Conservation (phyloP, 140 eudicot genomes). For the Oenanthe javanica region DNA sequence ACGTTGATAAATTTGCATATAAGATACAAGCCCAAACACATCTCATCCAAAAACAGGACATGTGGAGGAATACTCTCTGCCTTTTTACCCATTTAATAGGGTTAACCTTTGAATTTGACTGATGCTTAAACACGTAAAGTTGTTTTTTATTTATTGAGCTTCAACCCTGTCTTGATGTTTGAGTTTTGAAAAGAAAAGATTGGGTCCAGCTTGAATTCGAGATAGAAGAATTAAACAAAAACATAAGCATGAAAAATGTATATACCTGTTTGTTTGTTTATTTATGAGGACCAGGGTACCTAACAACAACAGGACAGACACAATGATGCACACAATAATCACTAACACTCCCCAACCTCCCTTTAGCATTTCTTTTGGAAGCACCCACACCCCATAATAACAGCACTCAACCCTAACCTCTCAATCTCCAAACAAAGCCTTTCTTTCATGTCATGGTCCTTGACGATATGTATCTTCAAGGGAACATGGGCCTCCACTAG, state of each 20-base stretch:
- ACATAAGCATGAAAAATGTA: too few species aligned
- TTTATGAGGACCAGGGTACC: conserved; percentile 40
- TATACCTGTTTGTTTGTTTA: too few species aligned
- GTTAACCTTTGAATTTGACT: background rate
- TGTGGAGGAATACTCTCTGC: background rate
- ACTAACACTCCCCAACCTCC: conserved; percentile 68
- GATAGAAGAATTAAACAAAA: too few species aligned
- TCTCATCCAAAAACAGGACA: background rate
- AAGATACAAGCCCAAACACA: background rate
- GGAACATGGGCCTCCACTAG: conserved; percentile 42
- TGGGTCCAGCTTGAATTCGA: too few species aligned
- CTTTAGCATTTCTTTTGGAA: conserved; percentile 26
- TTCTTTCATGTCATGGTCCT: conserved; percentile 70
- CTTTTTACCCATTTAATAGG: background rate
- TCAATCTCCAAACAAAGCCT: conserved; percentile 61
- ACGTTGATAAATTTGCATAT: background rate
- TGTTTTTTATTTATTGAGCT: background rate
- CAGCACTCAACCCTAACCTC: conserved; percentile 60
- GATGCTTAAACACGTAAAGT: background rate
- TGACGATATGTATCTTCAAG: conserved; percentile 57
- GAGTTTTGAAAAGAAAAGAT: background rate
- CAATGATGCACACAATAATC: conserved; percentile 73
- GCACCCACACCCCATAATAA: conserved; percentile 78
- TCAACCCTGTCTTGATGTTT: background rate
- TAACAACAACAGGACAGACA: conserved; percentile 71